phyloP scores from a whole-genome alignment of 495 filamentous ascomycete species.

The Peziza echinospora region DNA sequence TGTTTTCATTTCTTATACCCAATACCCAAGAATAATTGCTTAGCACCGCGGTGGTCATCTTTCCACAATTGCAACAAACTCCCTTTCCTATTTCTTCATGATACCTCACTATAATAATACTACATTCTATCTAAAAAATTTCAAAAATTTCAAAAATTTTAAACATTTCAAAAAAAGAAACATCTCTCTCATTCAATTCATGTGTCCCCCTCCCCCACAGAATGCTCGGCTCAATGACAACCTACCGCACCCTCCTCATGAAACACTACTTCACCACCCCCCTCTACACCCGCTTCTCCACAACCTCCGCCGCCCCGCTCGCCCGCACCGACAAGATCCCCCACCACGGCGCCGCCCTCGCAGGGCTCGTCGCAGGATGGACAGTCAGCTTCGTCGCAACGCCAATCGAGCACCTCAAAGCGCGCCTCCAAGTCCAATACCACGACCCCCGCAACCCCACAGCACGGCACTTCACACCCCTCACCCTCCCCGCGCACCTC shows the following conservation, averaged over 20 bases:
- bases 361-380: constrained; percentile 65
- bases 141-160: too few relatives aligned
- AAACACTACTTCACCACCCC: constrained; percentile 51
- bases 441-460: constrained; percentile 11
- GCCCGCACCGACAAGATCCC: constrained; percentile 19
- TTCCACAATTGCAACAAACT: too few relatives aligned
- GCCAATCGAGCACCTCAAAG: constrained; percentile 90
- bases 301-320: constrained; percentile 20
- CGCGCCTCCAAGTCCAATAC: constrained; percentile 84
- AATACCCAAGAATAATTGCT: too few relatives aligned
- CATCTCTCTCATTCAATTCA: neutral
- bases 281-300: constrained; percentile 16
- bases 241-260: constrained; percentile 64
- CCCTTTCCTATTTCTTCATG: too few relatives aligned
- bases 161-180: too few relatives aligned
- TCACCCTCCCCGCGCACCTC: neutral
- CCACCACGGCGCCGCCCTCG: constrained; percentile 54
- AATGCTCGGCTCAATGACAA: constrained; percentile 79
- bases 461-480: neutral
- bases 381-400: constrained; percentile 85
- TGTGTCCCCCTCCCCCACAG: constrained; percentile 17
- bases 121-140: too few relatives aligned
- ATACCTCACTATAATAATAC: too few relatives aligned
- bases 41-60: too few relatives aligned
- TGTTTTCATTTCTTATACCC: too few relatives aligned